phyloP scores from a whole-genome alignment of 2,329 filamentous ascomycete species.

The Allantophomopsis cytisporea region DNA sequence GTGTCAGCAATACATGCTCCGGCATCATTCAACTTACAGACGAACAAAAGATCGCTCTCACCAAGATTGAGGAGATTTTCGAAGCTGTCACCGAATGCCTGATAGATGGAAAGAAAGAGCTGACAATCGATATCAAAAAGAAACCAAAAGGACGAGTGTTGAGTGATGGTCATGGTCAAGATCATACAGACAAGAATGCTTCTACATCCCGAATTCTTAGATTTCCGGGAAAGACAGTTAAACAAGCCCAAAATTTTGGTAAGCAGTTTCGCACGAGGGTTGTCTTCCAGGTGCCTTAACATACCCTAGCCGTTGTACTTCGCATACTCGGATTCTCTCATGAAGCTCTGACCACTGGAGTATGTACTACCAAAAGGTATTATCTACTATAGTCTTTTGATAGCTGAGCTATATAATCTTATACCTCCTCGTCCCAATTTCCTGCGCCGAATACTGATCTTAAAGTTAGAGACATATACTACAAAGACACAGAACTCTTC shows the following conservation, averaged over 20 bases:
- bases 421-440: too few relatives aligned
- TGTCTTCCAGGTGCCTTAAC: slow-evolving; percentile 4
- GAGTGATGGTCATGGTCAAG: neutral
- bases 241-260: slow-evolving; percentile 40
- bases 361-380: slow-evolving; percentile 48
- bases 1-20: too few relatives aligned
- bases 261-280: slow-evolving; percentile 11
- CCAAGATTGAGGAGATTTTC: slow-evolving; percentile 40
- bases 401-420: slow-evolving; percentile 1
- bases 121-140: slow-evolving; percentile 33
- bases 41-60: too few relatives aligned
- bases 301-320: slow-evolving; percentile 34
- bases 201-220: slow-evolving; percentile 7
- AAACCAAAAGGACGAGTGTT: slow-evolving; percentile 7
- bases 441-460: neutral
- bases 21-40: too few relatives aligned
- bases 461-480: slow-evolving; percentile 57
- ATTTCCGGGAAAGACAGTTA: slow-evolving; percentile 33
- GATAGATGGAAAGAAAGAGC: slow-evolving; percentile 23
- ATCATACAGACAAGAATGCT: neutral
- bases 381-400: slow-evolving; percentile 2
- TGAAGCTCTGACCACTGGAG: slow-evolving; percentile 39
- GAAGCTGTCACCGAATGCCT: slow-evolving; percentile 35
- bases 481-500: slow-evolving; percentile 63
- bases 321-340: slow-evolving; percentile 45